Evolutionary conservation across 1,139 yeast genomes (phyloP), one percentile per base, ranked within the genome.

Genomic region (Torulaspora pretoriensis): DNA sequence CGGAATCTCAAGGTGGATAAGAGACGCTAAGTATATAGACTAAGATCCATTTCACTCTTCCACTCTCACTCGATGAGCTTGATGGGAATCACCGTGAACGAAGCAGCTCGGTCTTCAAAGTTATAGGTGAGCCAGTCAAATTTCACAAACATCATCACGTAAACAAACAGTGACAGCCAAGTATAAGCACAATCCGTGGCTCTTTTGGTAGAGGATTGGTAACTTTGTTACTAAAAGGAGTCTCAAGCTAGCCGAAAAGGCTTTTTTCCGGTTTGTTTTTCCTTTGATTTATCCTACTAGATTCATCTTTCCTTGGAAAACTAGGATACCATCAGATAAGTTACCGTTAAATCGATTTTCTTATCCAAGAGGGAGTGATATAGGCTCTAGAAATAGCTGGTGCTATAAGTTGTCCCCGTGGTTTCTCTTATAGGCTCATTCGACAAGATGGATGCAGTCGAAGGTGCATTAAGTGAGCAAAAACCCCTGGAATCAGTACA

Each of bases 1-100:
- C 80, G 75, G 64, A 67, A 58, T 55, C 68, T 74, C 56, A 79
- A 78, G 52, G 67, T 75, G 2, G 80, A 76, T 56, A 65, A 49
- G 34, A 53, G 62, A 35, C 56, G 45, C 28, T 55, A 38, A 38
- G 7, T 26, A 28, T 22, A 28, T 36, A 28, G 28, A 6, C 22
- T 19, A 19, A 19, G 22, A 19, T 5, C 22, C 22, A 19, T 5
- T 4, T 19, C 22, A 19, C 7, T 6, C 22, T 19, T 19, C 22
- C 22, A 4, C 22, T 19, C 22, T 19, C 5, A 19, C 22, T 19
- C 22, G 22, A 19, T 23, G 17, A 33, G 13, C 29, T 41, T 8
- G 31, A 10, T 17, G 10, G 17, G 31, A 26, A 30, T 37, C 46
- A 38, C 35, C 37, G 34, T 22, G 19, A 34, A 35, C 41, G 41